A percentile compares a stretch with the other conserved stretches of the same genome.
phyloP scores from a whole-genome alignment of 768 basidiomycete genomes.

The Collybiopsis confluens region DNA sequence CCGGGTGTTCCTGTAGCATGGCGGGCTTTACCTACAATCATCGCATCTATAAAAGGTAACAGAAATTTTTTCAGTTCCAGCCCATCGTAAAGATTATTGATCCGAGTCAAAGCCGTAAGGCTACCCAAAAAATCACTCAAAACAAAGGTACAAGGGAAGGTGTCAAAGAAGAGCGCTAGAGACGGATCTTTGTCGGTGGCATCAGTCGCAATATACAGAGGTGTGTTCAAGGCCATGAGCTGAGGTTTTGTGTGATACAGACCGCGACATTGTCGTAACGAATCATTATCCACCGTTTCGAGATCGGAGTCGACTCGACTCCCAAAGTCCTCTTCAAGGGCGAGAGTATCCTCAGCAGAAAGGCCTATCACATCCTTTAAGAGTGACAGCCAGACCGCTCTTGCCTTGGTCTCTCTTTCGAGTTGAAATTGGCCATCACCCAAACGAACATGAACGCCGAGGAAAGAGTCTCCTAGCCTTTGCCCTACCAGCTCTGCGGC shows the following conservation, averaged over 20 bases:
- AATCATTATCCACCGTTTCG: conserved; percentile 19
- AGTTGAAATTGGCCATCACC: conserved; percentile 61
- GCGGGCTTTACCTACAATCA: conserved; percentile 58
- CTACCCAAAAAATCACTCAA: conserved; percentile 44
- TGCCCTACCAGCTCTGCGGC: conserved; percentile 40
- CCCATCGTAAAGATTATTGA: conserved; percentile 47
- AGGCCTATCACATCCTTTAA: conserved; percentile 45
- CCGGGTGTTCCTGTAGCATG: conserved; percentile 63
- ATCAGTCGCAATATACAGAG: conserved; percentile 68
- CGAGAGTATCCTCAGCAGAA: conserved; percentile 28
- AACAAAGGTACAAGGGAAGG: conserved; percentile 55
- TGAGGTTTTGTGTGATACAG: conserved; percentile 27
- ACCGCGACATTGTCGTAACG: conserved; percentile 33
- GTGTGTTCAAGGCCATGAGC: conserved; percentile 42
- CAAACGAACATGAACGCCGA: conserved; percentile 65
- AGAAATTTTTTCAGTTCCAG: conserved; percentile 42
- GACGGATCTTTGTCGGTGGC: conserved; percentile 33
- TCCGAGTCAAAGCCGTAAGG: conserved; percentile 24
- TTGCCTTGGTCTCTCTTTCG: conserved; percentile 36
- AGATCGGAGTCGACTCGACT: conserved; percentile 11
- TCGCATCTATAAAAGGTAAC: conserved; percentile 65
- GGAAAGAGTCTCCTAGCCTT: conserved; percentile 37
- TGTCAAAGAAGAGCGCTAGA: conserved; percentile 57
- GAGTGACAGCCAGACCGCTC: conserved; percentile 54
- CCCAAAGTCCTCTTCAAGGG: conserved; percentile 20